These are phyloP conservation scores for Dictyostelium brefeldianum DNA, from an alignment of 78 protist species.

Conservation along the genomic window DNA sequence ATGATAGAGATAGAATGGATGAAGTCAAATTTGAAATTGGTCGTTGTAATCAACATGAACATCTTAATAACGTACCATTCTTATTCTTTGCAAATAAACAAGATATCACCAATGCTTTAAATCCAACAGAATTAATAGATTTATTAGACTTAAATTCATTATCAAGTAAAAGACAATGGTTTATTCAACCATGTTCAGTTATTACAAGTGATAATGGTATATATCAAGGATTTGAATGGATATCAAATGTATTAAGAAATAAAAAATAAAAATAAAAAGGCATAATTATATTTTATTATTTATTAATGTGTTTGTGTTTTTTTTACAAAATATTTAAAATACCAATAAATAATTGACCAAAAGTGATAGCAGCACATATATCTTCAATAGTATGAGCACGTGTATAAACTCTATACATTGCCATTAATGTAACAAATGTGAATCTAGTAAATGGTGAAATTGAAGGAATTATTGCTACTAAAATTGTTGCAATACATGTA, in stretches of 20 bases:
- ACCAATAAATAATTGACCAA: background rate
- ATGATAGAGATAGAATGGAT: conserved; percentile 87
- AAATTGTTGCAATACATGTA: background rate
- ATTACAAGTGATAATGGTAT: conserved; percentile 93
- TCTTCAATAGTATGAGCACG: conserved; percentile 32
- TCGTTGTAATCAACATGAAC: conserved; percentile 67
- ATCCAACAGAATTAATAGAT: conserved; percentile 90
- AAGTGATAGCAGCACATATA: conserved; percentile 20
- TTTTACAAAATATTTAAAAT: too few species aligned
- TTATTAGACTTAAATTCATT: conserved; percentile 86
- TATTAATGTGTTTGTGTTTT: too few species aligned
- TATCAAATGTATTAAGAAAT: conserved; percentile 80
- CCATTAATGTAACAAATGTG: background rate
- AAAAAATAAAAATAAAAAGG: too few species aligned
- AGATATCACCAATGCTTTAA: conserved; percentile 94
- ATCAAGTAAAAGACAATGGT: conserved; percentile 87
- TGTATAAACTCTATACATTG: background rate
- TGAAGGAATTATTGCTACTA: background rate
- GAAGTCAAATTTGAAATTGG: conserved; percentile 85
- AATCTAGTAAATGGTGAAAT: background rate
- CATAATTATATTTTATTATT: too few species aligned
- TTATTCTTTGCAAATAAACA: conserved; percentile 91
- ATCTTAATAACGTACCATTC: conserved; percentile 66
- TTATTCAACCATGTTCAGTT: conserved; percentile 88
- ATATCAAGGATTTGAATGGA: conserved; percentile 96